phyloP scores from a whole-genome alignment of 202 grass and related monocot genomes.

The Elaeis oleifera region DNA sequence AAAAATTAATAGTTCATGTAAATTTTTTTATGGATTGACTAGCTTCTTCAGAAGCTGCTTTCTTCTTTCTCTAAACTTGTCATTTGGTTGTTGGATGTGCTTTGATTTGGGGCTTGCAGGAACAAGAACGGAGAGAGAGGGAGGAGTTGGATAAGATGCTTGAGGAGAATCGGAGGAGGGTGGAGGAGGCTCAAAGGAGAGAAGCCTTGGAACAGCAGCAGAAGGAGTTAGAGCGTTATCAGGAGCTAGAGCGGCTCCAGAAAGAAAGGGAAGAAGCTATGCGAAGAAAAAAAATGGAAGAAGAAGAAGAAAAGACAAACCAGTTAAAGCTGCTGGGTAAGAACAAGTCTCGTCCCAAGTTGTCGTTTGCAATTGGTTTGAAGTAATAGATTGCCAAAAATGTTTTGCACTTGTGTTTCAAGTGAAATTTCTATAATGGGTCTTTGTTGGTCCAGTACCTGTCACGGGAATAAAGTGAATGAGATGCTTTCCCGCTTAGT shows the following conservation, averaged over 20 bases:
- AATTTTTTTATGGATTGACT: no score
- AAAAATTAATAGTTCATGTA: no score
- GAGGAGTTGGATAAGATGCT: constrained; percentile 85
- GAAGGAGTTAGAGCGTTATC: constrained; percentile 90
- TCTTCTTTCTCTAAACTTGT: background rate
- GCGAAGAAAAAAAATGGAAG: constrained; percentile 75
- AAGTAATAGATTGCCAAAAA: no score
- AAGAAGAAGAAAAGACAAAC: constrained; percentile 78
- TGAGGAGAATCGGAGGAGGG: constrained; percentile 78
- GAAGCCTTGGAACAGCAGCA: constrained; percentile 75
- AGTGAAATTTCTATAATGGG: no score
- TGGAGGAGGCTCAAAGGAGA: constrained; percentile 67
- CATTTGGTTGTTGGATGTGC: background rate
- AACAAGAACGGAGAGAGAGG: constrained; percentile 58
- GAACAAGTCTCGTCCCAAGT: constrained; percentile 29
- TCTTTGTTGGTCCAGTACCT: no score
- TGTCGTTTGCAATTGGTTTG: constrained; percentile 10
- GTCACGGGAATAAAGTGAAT: no score
- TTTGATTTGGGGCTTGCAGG: constrained; percentile 26
- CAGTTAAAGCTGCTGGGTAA: constrained; percentile 96
- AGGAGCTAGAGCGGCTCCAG: constrained; percentile 83
- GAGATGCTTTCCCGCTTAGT: no score
- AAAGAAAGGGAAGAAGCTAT: constrained; percentile 81
- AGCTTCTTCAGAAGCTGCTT: no score
- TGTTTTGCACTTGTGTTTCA: no score